phyloP scores from a whole-genome alignment of 805 yeast genomes.

The Candida orba region DNA sequence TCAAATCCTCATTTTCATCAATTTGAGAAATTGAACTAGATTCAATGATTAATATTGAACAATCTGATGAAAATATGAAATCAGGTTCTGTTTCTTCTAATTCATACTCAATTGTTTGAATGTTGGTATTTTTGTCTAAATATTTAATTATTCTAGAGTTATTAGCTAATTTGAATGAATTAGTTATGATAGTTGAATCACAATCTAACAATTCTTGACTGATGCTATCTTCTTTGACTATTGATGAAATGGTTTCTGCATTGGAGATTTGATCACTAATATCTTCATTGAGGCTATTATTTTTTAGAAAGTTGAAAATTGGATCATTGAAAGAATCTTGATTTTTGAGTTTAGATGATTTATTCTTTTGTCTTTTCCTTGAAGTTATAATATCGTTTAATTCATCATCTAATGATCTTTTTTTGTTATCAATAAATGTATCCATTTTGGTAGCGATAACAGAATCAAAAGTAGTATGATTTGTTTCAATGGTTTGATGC shows the following conservation, averaged over 20 bases:
- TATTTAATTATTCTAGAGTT: constrained; percentile 1
- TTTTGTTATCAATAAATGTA: constrained; percentile 1
- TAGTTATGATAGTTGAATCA: constrained; percentile 1
- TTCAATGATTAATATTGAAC: constrained; percentile 11
- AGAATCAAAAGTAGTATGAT: not conserved
- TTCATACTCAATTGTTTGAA: constrained; percentile 14
- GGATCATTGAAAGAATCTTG: not conserved
- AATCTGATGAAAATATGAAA: constrained; percentile 9
- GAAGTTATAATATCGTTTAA: constrained; percentile 12
- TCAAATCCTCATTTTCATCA: constrained; percentile 6
- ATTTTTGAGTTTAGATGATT: not conserved
- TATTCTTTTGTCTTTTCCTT: constrained; percentile 1
- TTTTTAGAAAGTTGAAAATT: not conserved
- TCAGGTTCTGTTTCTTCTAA: constrained; percentile 12
- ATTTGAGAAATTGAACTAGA: constrained; percentile 9
- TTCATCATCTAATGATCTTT: constrained; percentile 15
- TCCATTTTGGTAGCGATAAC: constrained; percentile 4
- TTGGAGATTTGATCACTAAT: too few species aligned
- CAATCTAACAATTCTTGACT: not conserved
- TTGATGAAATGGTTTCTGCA: not conserved
- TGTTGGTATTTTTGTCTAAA: not conserved
- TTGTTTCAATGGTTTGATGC: not conserved
- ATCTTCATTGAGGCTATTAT: not conserved
- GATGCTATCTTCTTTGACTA: not conserved
- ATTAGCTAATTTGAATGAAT: constrained; percentile 4